These are phyloP conservation scores for Lichenothelia convexa DNA, from an alignment of 495 filamentous ascomycete genomes.

Conservation along the genomic window DNA sequence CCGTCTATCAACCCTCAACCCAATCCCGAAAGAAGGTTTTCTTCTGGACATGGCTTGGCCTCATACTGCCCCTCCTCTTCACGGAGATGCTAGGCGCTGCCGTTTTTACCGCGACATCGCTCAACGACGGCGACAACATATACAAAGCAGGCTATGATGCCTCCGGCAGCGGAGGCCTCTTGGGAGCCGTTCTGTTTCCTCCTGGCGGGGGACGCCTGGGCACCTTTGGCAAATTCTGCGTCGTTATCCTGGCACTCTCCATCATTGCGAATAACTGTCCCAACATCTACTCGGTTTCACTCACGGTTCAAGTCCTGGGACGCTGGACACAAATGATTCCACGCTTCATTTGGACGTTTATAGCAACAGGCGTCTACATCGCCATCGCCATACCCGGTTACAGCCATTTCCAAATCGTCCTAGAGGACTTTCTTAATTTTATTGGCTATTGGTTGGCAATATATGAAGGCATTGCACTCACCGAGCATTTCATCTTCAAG, in stretches of 20 bases:
- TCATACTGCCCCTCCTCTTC: slow-evolving; percentile 57
- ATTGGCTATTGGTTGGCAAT: slow-evolving; percentile 66
- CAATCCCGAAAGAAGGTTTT: slow-evolving; percentile 44
- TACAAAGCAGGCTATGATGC: slow-evolving; percentile 41
- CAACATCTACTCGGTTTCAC: slow-evolving; percentile 68
- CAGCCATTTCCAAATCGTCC: slow-evolving; percentile 46
- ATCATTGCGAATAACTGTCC: slow-evolving; percentile 79
- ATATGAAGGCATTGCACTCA: slow-evolving; percentile 52
- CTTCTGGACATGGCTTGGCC: slow-evolving; percentile 47
- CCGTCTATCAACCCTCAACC: slow-evolving; percentile 55
- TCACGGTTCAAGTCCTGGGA: slow-evolving; percentile 56
- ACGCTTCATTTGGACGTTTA: slow-evolving; percentile 57
- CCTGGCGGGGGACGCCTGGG: slow-evolving; percentile 42
- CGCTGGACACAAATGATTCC: slow-evolving; percentile 48
- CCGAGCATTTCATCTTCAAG: slow-evolving; percentile 65
- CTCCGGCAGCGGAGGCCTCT: slow-evolving; percentile 51
- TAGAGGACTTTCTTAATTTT: slow-evolving; percentile 54
- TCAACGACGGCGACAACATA: slow-evolving; percentile 30
- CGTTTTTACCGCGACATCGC: slow-evolving; percentile 40
- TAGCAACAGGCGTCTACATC: slow-evolving; percentile 50
- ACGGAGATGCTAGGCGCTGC: slow-evolving; percentile 66
- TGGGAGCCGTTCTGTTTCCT: slow-evolving; percentile 42
- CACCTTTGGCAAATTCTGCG: slow-evolving; percentile 63
- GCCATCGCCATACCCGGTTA: slow-evolving; percentile 68
- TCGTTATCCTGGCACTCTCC: slow-evolving; percentile 59